Evolutionary conservation across 2,329 filamentous ascomycete genomes (phyloP).

Genomic region (Nemania sp.): DNA sequence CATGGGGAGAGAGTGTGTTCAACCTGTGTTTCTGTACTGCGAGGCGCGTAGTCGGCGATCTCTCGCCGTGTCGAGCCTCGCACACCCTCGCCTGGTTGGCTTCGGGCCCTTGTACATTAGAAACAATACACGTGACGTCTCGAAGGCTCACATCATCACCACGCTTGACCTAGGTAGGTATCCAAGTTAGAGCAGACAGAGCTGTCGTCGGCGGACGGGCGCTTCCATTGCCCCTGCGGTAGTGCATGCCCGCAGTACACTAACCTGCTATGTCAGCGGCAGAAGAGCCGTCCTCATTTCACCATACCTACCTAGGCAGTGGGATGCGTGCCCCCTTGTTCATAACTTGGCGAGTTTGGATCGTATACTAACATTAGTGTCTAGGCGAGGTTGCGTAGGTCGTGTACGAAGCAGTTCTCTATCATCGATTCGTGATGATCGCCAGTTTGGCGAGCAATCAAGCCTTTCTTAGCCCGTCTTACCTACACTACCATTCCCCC

Average conservation of each 20-base stretch:
- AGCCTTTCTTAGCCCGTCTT: constrained; percentile 19
- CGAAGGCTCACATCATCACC: not conserved
- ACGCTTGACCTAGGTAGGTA: too few relatives aligned
- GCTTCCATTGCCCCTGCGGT: not conserved
- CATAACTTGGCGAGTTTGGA: constrained; percentile 13
- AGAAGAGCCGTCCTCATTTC: constrained; percentile 13
- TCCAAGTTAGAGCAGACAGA: too few relatives aligned
- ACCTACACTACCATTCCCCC: constrained; percentile 14
- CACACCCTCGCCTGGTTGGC: not conserved
- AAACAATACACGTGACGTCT: constrained; percentile 20
- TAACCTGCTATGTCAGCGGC: not conserved
- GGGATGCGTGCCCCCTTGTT: constrained; percentile 13
- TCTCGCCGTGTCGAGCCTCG: not conserved
- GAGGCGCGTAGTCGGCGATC: too few relatives aligned
- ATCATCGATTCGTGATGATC: constrained; percentile 18
- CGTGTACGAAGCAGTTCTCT: not conserved
- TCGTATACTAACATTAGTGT: not conserved
- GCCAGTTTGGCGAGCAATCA: constrained; percentile 12
- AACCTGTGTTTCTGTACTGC: not conserved
- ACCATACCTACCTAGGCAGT: constrained; percentile 20
- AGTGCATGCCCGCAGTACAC: not conserved
- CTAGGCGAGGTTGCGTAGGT: too few relatives aligned
- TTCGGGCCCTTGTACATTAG: constrained; percentile 11
- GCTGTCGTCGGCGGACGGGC: not conserved
- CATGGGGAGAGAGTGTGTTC: not conserved